phyloP scores from a whole-genome alignment of 108 stramenopile genomes.

The Cafeteria roenbergensis region DNA sequence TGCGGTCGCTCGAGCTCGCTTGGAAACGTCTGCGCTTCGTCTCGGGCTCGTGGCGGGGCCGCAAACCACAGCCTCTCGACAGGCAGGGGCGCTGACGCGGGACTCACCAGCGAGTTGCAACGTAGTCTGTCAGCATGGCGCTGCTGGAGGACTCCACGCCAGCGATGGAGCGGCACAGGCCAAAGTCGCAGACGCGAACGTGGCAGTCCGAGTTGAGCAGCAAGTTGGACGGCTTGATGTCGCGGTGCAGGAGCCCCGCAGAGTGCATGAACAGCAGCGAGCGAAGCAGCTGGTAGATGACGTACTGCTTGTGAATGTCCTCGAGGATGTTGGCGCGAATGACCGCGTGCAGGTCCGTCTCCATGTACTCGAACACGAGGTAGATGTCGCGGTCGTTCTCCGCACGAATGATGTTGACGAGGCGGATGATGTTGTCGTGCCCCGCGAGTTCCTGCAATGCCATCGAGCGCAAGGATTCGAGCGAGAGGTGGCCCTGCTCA shows the following conservation, averaged over 20 bases:
- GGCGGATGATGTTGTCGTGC: constrained; percentile 63
- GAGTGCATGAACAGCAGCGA: constrained; percentile 66
- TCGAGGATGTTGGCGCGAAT: constrained; percentile 58
- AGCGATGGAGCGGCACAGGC: constrained; percentile 21
- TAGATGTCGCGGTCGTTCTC: constrained; percentile 69
- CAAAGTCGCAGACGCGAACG: constrained; percentile 55
- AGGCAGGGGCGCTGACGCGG: neutral
- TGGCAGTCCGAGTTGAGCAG: constrained; percentile 55
- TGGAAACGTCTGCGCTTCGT: too few relatives aligned
- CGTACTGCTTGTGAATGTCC: constrained; percentile 63
- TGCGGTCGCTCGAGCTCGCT: too few relatives aligned
- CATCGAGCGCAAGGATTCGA: too few relatives aligned
- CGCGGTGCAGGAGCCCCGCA: constrained; percentile 42
- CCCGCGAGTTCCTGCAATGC: constrained; percentile 35
- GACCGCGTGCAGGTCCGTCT: constrained; percentile 67
- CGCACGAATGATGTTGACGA: constrained; percentile 56
- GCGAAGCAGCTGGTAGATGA: constrained; percentile 63
- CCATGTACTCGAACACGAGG: constrained; percentile 67
- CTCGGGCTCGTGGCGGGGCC: too few relatives aligned
- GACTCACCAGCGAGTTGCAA: constrained; percentile 56
- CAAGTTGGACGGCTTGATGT: constrained; percentile 51
- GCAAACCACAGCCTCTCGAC: neutral
- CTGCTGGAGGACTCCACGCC: constrained; percentile 3
- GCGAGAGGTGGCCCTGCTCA: too few relatives aligned
- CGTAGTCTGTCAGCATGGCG: constrained; percentile 51